Evolutionary conservation across 139 green algal genomes (phyloP).

Genomic region (Ettlia oleoabundans): DNA sequence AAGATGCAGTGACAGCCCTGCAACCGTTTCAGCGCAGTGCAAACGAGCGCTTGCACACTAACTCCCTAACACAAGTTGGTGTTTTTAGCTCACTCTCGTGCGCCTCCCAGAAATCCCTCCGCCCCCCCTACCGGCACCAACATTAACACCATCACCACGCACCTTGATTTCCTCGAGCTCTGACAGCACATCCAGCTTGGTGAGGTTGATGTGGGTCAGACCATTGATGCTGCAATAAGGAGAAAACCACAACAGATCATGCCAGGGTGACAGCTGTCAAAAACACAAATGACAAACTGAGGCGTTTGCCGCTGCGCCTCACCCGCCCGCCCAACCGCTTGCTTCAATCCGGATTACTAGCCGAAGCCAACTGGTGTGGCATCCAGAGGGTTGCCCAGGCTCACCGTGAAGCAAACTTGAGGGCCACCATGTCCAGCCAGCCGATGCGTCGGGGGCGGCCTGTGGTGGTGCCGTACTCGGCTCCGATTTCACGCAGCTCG

Average conservation of each 20-base stretch:
- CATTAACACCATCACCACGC: background rate
- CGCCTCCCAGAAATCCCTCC: too few relatives aligned
- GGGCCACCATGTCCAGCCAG: slow-evolving; percentile 97
- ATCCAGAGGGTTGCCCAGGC: too few relatives aligned
- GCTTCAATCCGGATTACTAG: too few relatives aligned
- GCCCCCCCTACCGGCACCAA: background rate
- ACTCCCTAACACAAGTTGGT: too few relatives aligned
- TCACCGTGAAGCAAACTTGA: slow-evolving; percentile 80
- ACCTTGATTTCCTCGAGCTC: slow-evolving; percentile 91
- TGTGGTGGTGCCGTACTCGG: slow-evolving; percentile 99
- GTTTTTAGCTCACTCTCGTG: too few relatives aligned
- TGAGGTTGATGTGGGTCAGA: slow-evolving; percentile 97
- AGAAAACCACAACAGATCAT: too few relatives aligned
- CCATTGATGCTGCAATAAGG: slow-evolving; percentile 88
- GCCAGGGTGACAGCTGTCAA: too few relatives aligned
- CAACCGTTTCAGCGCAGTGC: too few relatives aligned
- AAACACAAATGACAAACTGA: background rate
- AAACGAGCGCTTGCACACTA: too few relatives aligned
- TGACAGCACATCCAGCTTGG: slow-evolving; percentile 97
- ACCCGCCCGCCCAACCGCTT: too few relatives aligned
- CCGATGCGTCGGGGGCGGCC: slow-evolving; percentile 93
- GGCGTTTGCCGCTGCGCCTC: background rate
- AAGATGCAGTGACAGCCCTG: too few relatives aligned
- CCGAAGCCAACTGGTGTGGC: too few relatives aligned
- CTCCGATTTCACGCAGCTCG: slow-evolving; percentile 78